phyloP scores from a whole-genome alignment of 208 protist species.

The Lotmaria passim region DNA sequence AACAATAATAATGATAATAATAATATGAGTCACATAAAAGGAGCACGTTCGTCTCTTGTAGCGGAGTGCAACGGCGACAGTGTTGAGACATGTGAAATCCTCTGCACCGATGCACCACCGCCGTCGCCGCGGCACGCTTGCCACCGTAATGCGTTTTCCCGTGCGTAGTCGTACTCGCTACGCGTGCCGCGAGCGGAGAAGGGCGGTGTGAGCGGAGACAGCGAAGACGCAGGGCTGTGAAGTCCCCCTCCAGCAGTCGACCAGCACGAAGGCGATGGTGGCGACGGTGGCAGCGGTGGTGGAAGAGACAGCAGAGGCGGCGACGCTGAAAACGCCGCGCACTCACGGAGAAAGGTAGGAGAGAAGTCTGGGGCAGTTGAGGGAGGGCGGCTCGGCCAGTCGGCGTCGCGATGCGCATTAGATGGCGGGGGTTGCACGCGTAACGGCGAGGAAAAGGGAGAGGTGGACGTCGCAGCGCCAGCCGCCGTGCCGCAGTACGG shows the following conservation, averaged over 20 bases:
- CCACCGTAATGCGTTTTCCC: not conserved
- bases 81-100: not conserved
- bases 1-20: too few relatives aligned
- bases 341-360: not conserved
- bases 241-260: not conserved
- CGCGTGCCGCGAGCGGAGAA: not conserved
- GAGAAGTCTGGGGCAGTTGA: not conserved
- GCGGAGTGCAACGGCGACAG: not conserved
- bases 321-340: not conserved
- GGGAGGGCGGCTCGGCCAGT: not conserved
- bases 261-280: not conserved
- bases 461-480: not conserved
- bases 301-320: too few relatives aligned
- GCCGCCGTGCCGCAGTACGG: not conserved
- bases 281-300: too few relatives aligned
- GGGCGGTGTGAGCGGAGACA: slow-evolving; percentile 13
- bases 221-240: not conserved
- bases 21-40: not conserved
- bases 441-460: slow-evolving; percentile 6
- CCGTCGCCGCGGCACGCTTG: too few relatives aligned
- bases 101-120: not conserved
- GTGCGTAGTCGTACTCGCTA: not conserved
- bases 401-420: not conserved
- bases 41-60: not conserved
- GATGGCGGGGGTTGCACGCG: slow-evolving; percentile 2